Evolutionary conservation across 805 yeast genomes (phyloP), one percentile per base, ranked within the genome.

Genomic region (Wickerhamiella siamensis): DNA sequence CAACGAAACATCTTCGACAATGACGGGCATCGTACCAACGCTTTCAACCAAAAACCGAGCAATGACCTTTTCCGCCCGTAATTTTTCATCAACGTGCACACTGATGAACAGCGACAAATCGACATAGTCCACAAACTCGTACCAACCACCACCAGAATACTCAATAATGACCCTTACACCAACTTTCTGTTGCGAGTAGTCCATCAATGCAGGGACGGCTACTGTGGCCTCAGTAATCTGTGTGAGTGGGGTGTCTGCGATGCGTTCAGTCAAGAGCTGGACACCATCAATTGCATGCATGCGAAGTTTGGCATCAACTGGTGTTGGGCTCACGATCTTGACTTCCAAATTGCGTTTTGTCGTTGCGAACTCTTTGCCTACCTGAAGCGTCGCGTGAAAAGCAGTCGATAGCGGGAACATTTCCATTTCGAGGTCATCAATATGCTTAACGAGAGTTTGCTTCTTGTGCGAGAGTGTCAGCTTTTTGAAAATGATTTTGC

Each of bases 21-120:
- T 60, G 2, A 79, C 64, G 0, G 91, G 93, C 51, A 6, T 60
- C 59, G 0, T 64, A 42, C 20, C 67, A 66, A 78, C 64, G 4
- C 86, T 69, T 16, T 83, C 79, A 36, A 83, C 67, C 12, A 79
- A 72, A 54, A 80, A 83, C 50, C 76, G 79, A 4, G 84, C 75
- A 48, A 72, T 77, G 1, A 83, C 60, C 22, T 65, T 60, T 15
- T 69, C 56, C 2, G 70, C 57, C 47, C 74, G 72, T 63, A 81
- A 82, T 9, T 77, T 74, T 55, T 83, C 94, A 51, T 81, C 88
- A 2, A 82, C 93, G 2, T 83, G 75, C 1, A 82, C 91, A 0
- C 84, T 77, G 5, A 82, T 61, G 4, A 72, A 65, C 31, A 83
- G 62, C 1, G 72, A 59, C 4, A 76, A 71, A 45, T 79, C 77